Base-by-base conservation (phyloP, 768 basidiomycete genomes). In the Pisolithus sp. region DNA sequence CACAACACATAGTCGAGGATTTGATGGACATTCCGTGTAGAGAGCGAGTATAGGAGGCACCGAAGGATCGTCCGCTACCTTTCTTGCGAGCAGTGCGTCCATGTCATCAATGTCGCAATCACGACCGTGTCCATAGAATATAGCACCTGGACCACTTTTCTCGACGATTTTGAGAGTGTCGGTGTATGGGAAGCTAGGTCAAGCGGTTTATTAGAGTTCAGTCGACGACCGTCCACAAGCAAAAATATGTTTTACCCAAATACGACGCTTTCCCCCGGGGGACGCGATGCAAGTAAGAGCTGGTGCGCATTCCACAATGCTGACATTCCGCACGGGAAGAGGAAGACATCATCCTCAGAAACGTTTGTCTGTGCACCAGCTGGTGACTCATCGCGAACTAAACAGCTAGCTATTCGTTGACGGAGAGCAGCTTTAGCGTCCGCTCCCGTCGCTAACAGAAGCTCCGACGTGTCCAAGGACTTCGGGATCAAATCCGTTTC, bases 141-240 rank as follows among this genome's bases (percentile, higher is more conserved):
- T 77, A 57, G 85, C 91, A 2, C 95, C 95, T 2, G 89, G 89
- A 1, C 95, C 95, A 93, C 93, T 97, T 69, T 98, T 97, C 59
- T 93, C 76, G 2, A 97, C 74, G 34, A 94, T 80, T 68, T 97
- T 97, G 54, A 95, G 78, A 5, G 95, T 97, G 63, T 97, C 95
- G 9, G 83, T 89, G 65, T 96, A 99, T 0, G 93, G 86, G 68
- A 97, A 99, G 13, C 94, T 96, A 8, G 20, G n/a, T 13, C 17
- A 40, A 23, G 10, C 21, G 24, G 28, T 23, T 26, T 24, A 43
- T 9, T 26, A 23, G 21, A 8, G 43, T 21, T 13, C 26, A 28
- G 24, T 15, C 6, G 23, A 45, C 49, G 18, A 45, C 4, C 12
- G 68, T 34, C 34, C 13, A 5, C 15, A 34, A 5, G 13, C 13